phyloP scores from a whole-genome alignment of 768 basidiomycete species.

The Mycena rosella region DNA sequence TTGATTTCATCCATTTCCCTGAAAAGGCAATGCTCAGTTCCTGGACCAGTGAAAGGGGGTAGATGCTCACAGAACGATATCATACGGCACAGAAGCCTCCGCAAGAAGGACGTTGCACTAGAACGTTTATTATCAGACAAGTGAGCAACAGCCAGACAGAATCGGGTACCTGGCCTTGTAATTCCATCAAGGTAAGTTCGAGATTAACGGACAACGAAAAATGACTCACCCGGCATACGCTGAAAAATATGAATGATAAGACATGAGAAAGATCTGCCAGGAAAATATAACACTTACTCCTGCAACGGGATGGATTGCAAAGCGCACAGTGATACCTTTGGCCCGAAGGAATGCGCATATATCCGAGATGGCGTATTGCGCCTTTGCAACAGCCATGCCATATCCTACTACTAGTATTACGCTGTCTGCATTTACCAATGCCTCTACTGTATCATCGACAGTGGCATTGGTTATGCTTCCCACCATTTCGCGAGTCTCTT shows the following conservation, averaged over 20 bases:
- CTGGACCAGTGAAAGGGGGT: background rate
- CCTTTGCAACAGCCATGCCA: constrained; percentile 94
- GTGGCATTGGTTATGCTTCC: constrained; percentile 83
- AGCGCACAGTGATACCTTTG: constrained; percentile 84
- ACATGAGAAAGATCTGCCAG: background rate
- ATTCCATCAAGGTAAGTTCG: background rate
- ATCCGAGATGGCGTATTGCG: constrained; percentile 84
- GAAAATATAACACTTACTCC: constrained; percentile 52
- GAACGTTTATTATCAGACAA: background rate
- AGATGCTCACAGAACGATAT: constrained; percentile 50
- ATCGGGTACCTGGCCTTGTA: constrained; percentile 29
- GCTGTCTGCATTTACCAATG: constrained; percentile 81
- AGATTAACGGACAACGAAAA: background rate
- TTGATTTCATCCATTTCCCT: constrained; percentile 98
- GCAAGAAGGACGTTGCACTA: constrained; percentile 94
- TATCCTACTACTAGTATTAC: constrained; percentile 81
- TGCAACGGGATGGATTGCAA: constrained; percentile 91
- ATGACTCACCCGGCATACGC: constrained; percentile 85
- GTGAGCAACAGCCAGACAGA: background rate
- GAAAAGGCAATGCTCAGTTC: constrained; percentile 12
- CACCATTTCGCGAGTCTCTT: constrained; percentile 81
- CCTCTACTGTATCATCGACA: constrained; percentile 86
- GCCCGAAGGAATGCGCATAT: constrained; percentile 79
- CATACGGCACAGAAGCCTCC: constrained; percentile 91
- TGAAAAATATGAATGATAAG: background rate